Base-by-base conservation (phyloP, 2,329 filamentous ascomycete species). In the Dothiorella sarmentorum region DNA sequence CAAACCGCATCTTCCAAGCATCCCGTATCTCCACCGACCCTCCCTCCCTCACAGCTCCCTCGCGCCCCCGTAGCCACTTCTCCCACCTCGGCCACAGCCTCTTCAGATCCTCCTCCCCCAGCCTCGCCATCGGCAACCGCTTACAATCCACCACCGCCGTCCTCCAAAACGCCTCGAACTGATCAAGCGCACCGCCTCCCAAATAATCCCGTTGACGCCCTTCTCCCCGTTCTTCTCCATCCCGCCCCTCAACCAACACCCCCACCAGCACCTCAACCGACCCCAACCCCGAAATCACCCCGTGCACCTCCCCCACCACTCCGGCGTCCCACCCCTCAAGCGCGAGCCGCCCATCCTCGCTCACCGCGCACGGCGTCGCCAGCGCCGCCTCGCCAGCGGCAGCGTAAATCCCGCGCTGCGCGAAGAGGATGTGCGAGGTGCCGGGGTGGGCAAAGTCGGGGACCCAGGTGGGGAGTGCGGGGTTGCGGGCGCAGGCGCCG, bases 91-190 rank as follows among this genome's bases (percentile, higher is more conserved):
- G 29, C 1, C 76, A 75, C 2, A 79, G 63, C 2, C 63, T 58
- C 24, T 72, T 68, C 3, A 80, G 66, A 35, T 71, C 71, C 7
- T 74, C 69, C 27, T 66, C 45, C 0, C 75, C 75, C 9, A 76
- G 10, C n/a, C 57, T 35, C 5, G 6, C 7, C 5, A 26, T 22
- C 11, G 57, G 37, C n/a, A 43, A 42, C 15, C 35, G 3, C 17
- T 3, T 29, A 13, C 45, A 43, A 7, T 59, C 57, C 20, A 44
- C 24, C 17, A 53, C 26, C 6, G 53, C 18, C 26, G 57, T 59
- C 13, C 57, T 24, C 57, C 57, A 59, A 22, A 43, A 59, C 13
- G 10, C 26, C 24, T 53, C 42, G 24, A 59, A 59, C 1, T 13
- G 24, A 4, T 45, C 22, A n/a, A n/a, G n/a, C n/a, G n/a, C n/a